phyloP scores from a whole-genome alignment of 208 protist genomes.

The Trypanosomatidae sp. region DNA sequence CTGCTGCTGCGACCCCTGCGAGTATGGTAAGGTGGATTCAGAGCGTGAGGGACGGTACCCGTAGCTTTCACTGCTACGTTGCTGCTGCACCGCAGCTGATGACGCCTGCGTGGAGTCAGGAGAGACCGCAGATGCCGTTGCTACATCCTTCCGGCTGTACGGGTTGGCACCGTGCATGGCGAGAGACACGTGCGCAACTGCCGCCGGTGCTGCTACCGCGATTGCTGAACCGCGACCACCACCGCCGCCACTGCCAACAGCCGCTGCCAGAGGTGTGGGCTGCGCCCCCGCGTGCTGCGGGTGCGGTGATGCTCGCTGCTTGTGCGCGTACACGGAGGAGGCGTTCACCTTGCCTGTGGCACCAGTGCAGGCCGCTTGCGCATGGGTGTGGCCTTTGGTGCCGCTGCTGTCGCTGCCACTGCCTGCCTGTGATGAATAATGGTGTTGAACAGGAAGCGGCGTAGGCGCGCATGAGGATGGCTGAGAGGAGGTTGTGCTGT shows the following conservation, averaged over 20 bases:
- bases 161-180: neutral
- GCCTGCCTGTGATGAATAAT: neutral
- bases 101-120: neutral
- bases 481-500: neutral
- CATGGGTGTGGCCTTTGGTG: neutral
- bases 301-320: neutral
- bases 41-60: neutral
- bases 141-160: neutral
- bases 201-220: neutral
- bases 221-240: neutral
- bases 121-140: neutral
- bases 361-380: neutral
- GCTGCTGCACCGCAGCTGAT: neutral
- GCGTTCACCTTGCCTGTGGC: conserved; percentile 2
- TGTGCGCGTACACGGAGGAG: neutral
- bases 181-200: neutral
- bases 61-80: neutral
- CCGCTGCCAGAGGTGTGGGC: neutral
- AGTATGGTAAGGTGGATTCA: neutral
- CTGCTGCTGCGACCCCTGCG: conserved; percentile 8
- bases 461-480: neutral
- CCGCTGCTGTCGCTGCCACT: conserved; percentile 1
- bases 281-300: neutral
- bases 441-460: neutral
- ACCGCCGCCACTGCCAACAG: neutral